Base-by-base conservation (phyloP, 1,139 yeast genomes). In the Saccharomyces uvarum region DNA sequence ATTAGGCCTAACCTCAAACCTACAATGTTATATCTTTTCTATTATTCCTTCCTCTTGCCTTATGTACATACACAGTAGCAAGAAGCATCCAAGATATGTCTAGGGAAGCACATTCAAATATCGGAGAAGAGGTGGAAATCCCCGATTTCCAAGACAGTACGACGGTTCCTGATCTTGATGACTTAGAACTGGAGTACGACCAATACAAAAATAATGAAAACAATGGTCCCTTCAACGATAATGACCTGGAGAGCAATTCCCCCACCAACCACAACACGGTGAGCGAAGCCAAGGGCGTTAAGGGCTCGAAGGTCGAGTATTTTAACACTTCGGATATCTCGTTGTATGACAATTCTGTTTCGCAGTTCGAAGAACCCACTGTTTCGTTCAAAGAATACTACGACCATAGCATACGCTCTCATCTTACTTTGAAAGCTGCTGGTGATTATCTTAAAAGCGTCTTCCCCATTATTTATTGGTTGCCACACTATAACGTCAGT, bases 391-490 rank as follows among this genome's bases (percentile, higher is more conserved):
- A 56, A 49, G 69, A 68, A 2, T 64, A 57, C 47, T 68, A 62
- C 52, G 48, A 62, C 24, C 63, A 66, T 32, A 54, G 54, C 24
- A 19, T 65, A 11, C 53, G 56, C 28, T 56, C 61, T 2, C 51
- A 58, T 32, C 48, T 63, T 29, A 59, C 62, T 4, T 47, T 57
- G 21, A 51, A 50, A 4, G 32, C 60, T 3, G 60, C 57, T 5
- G 53, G 55, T 16, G 56, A 73, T 46, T 90, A 90, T 64, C 56
- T 83, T 2, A 58, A 74, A 19, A 84, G 93, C 1, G 68, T 90
- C 48, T 88, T 90, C 68, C 98, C 97, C 4, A 84, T 91, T 49
- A 70, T 81, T 1, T 73, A 75, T 24, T 90, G 98, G 98, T 82
- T 90, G 54, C 80, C 86, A 58, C 88, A 89, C 66, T 91, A 90